Conservation (phyloP, 1,139 yeast species). For the Saccharomyces hybrid region DNA sequence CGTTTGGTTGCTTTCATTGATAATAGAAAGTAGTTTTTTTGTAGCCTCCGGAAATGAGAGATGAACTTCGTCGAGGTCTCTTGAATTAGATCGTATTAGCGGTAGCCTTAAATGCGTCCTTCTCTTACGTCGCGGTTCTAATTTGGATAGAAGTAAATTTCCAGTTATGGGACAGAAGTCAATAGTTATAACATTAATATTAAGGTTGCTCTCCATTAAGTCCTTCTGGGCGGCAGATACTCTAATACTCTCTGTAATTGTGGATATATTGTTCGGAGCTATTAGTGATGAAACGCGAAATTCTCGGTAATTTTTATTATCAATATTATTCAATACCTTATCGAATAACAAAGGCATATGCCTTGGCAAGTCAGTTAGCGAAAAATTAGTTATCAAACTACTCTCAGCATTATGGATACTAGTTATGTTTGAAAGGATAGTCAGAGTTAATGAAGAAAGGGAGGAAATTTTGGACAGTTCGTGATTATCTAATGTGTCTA, state of each 20-base stretch:
- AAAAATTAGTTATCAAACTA: conserved; percentile 8
- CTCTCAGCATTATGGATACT: conserved; percentile 1
- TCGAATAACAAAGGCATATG: conserved; percentile 22
- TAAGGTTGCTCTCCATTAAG: conserved; percentile 21
- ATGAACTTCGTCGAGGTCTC: conserved; percentile 39
- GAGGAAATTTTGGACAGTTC: conserved; percentile 17
- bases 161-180: conserved; percentile 55
- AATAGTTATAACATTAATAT: conserved; percentile 51
- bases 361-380: conserved; percentile 18
- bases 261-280: conserved; percentile 1
- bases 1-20: conserved; percentile 51
- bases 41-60: conserved; percentile 44
- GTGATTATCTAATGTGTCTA: conserved; percentile 12
- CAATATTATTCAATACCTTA: conserved; percentile 14
- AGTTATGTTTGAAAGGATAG: conserved; percentile 18
- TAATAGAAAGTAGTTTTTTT: conserved; percentile 42
- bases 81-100: conserved; percentile 41
- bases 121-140: conserved; percentile 25
- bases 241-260: conserved; percentile 11
- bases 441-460: conserved; percentile 17
- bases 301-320: conserved; percentile 17
- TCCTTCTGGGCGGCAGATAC: conserved; percentile 9
- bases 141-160: conserved; percentile 48
- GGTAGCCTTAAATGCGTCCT: conserved; percentile 58
- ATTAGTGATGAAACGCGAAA: conserved; percentile 11